Percentiles rank a stretch among this genome's conserved stretches.
phyloP scores from a whole-genome alignment of 1,139 yeast genomes.

The Zygoascus sp. region DNA sequence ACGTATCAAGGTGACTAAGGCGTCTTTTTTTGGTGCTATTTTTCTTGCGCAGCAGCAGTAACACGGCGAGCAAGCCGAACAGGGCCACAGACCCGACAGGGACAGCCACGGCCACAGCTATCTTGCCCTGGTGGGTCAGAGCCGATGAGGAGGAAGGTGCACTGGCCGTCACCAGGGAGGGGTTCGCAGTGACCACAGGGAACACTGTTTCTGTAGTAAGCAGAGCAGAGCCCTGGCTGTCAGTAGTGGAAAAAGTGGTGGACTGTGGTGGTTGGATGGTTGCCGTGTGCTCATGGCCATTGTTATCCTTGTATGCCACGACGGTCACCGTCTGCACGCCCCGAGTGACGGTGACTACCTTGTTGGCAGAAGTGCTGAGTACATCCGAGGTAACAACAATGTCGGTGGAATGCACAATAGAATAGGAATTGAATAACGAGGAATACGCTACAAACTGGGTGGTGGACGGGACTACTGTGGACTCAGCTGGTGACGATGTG shows the following conservation, averaged over 20 bases:
- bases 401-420: slow-evolving; percentile 3
- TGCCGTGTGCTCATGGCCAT: not conserved
- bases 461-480: not conserved
- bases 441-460: not conserved
- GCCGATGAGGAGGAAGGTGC: not conserved
- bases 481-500: not conserved
- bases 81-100: slow-evolving; percentile 7
- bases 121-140: slow-evolving; percentile 1
- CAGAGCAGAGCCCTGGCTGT: not conserved
- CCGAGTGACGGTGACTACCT: slow-evolving; percentile 1
- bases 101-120: slow-evolving; percentile 9
- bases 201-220: not conserved
- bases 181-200: not conserved
- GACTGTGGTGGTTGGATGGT: not conserved
- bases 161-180: not conserved
- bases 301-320: not conserved
- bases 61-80: not conserved
- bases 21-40: not conserved
- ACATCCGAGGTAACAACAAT: not conserved
- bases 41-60: not conserved
- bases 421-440: not conserved
- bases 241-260: not conserved
- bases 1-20: not conserved
- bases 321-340: slow-evolving; percentile 1
- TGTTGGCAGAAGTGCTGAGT: not conserved